phyloP scores from a whole-genome alignment of 2,329 filamentous ascomycete genomes.

The Clonostachys solani region DNA sequence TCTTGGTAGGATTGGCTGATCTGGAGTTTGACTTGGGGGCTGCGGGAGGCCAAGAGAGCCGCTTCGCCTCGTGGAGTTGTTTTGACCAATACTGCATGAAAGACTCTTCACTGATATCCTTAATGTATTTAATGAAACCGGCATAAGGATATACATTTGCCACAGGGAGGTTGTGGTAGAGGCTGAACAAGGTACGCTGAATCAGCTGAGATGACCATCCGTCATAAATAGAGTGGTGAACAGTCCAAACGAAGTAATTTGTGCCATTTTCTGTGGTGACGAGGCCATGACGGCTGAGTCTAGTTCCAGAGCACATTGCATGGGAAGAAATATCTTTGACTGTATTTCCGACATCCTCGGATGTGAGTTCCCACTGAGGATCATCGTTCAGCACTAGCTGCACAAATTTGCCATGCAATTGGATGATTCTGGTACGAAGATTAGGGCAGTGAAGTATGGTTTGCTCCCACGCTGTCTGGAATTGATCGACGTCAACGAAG shows the following conservation, averaged over 20 bases:
- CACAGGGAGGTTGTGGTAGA: not conserved
- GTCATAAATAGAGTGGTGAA: slow-evolving; percentile 5
- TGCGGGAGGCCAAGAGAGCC: not conserved
- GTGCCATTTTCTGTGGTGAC: not conserved
- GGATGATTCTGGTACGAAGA: slow-evolving; percentile 6
- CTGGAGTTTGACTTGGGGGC: not conserved
- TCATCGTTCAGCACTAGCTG: not conserved
- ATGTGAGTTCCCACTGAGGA: not conserved
- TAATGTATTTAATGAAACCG: slow-evolving; percentile 5
- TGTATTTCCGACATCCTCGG: not conserved
- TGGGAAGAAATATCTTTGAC: not conserved
- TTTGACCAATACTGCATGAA: slow-evolving; percentile 5
- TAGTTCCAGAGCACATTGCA: slow-evolving; percentile 5
- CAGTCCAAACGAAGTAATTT: not conserved
- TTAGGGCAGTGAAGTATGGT: slow-evolving; percentile 4
- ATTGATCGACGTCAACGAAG: slow-evolving; percentile 10
- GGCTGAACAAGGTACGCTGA: not conserved
- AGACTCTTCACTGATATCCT: not conserved
- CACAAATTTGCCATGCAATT: not conserved
- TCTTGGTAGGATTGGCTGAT: not conserved
- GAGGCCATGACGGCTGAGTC: slow-evolving; percentile 5
- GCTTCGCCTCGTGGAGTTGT: slow-evolving; percentile 6
- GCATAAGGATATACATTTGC: slow-evolving; percentile 9
- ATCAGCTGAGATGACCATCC: not conserved
- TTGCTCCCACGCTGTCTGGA: slow-evolving; percentile 19